phyloP scores from a whole-genome alignment of 148 eudicot species.

The Chenopodium suecicum region DNA sequence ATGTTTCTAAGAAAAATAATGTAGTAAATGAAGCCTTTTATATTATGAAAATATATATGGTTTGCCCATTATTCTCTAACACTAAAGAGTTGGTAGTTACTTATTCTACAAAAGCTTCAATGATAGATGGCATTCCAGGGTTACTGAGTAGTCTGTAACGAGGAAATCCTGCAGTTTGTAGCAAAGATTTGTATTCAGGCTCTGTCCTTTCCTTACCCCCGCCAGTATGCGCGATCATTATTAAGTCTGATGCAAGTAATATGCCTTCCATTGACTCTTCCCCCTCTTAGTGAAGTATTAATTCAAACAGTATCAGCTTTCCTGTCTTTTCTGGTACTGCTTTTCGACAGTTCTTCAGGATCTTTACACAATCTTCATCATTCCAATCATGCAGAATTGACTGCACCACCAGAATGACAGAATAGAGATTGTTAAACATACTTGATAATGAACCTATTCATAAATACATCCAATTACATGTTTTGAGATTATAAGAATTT shows the following conservation, averaged over 20 bases:
- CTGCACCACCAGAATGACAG: slow-evolving; percentile 23
- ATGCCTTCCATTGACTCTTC: slow-evolving; percentile 28
- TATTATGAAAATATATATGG: too few relatives aligned
- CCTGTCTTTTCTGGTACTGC: slow-evolving; percentile 33
- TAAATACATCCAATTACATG: background rate
- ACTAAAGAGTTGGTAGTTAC: background rate
- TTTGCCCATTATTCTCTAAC: background rate
- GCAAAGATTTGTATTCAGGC: slow-evolving; percentile 27
- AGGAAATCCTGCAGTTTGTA: slow-evolving; percentile 32
- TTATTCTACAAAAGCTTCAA: slow-evolving; percentile 23
- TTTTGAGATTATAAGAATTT: background rate
- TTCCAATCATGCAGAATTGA: slow-evolving; percentile 45
- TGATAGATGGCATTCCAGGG: slow-evolving; percentile 28
- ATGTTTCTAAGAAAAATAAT: too few relatives aligned
- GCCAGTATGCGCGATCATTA: slow-evolving; percentile 2
- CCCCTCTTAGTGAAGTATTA: slow-evolving; percentile 24
- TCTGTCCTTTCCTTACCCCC: slow-evolving; percentile 44
- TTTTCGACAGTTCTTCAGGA: slow-evolving; percentile 34
- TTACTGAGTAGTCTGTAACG: slow-evolving; percentile 27
- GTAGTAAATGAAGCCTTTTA: too few relatives aligned
- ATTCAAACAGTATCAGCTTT: slow-evolving; percentile 32
- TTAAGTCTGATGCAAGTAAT: background rate
- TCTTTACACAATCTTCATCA: slow-evolving; percentile 36
- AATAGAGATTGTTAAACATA: background rate
- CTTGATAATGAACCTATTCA: background rate